Conservation (phyloP, 805 yeast species). For the Candida hispaniensis region DNA sequence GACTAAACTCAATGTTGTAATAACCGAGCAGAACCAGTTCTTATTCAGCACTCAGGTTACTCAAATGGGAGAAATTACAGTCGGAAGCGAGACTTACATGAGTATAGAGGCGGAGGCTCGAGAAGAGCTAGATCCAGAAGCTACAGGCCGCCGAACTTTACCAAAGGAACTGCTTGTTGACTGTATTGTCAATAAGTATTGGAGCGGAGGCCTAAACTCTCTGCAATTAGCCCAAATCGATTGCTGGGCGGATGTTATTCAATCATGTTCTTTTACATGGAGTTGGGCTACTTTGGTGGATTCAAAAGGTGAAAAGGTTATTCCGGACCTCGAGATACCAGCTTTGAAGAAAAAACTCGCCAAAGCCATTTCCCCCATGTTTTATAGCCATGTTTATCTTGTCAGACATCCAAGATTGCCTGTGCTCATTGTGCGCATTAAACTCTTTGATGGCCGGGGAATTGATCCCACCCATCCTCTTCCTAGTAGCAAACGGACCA, state of each 20-base stretch:
- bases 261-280: conserved; percentile 38
- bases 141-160: no score
- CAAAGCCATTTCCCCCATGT: conserved; percentile 34
- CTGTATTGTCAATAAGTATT: conserved; percentile 3
- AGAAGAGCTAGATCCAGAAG: no score
- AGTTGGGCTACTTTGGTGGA: conserved; percentile 26
- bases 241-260: conserved; percentile 37
- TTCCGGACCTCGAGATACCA: conserved; percentile 37
- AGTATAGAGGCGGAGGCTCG: no score
- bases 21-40: no score
- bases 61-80: no score
- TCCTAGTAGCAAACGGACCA: no score
- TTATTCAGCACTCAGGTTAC: no score
- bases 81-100: no score
- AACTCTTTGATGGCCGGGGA: conserved; percentile 56
- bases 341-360: conserved; percentile 39
- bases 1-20: no score
- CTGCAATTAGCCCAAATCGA: conserved; percentile 12
- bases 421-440: conserved; percentile 50
- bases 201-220: conserved; percentile 7
- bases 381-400: conserved; percentile 43
- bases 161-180: no score
- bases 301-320: conserved; percentile 25
- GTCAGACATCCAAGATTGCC: conserved; percentile 57
- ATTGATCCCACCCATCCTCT: no score